Base-by-base conservation (phyloP, 2,329 filamentous ascomycete genomes). In the Exutisphaerella laricina region DNA sequence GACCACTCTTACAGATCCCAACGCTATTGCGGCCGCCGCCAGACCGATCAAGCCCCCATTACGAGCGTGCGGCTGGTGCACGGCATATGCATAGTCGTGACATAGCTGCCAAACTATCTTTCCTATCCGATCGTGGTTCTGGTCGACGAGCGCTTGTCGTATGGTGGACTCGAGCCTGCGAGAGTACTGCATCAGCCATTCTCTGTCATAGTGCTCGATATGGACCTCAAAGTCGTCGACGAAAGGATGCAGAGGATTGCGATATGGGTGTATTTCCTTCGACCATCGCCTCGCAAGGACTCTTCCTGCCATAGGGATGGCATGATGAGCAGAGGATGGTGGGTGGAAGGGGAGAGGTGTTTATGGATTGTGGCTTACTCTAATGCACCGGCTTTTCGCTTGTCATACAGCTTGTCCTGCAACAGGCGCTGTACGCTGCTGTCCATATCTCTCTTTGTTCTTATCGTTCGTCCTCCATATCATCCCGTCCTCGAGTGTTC, bases 321-420 rank as follows among this genome's bases (percentile, higher is more conserved):
- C 32, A 35, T 35, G 39, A 31, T 43, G 28, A 16, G 40, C 25
- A n/a, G 20, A 13, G 21, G 17, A 21, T 25, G 20, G 20, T 23
- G 17, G 28, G 28, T 17, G 20, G 39, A 29, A 72, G 84, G 32
- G 8, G 17, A 35, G 20, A 20, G 32, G n/a, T 22, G 18, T 35
- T n/a, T 12, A 13, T 23, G 9, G 17, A 5, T 12, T 23, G 33
- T 23, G 33, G 33, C 33, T 35, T 81, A 95, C 88, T 98, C 92
- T 45, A 98, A 79, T 58, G 94, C 92, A 53, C 92, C 92, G 61
- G 88, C 83, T 69, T 98, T 98, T 64, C 94, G 81, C 74, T 94
- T 95, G 65, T 98, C 92, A 67, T 98, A 98, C 63, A 97, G 83
- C 78, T 96, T 98, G 71, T 98, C 92, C 65, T 94, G 94, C 63